Base-by-base conservation (phyloP, 495 filamentous ascomycete genomes). In the Elasticomyces elasticus region DNA sequence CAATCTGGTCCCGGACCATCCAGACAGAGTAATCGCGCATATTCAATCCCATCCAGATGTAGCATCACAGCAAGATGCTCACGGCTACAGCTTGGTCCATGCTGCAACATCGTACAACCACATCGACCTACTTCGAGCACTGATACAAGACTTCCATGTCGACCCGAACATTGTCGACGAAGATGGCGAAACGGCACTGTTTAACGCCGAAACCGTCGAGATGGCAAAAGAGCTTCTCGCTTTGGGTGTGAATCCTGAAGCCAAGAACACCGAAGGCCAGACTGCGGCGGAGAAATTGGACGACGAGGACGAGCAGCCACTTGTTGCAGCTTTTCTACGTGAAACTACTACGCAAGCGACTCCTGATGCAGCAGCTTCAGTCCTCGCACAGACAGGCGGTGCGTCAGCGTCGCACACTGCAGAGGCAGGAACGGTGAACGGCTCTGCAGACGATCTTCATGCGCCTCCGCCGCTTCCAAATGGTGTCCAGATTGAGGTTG, bases 41-140 rank as follows among this genome's bases (percentile, higher is more conserved):
- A 62, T 72, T 26, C 25, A 55, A 11, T 41, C 55, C 25, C 54
- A 68, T 43, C 69, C 67, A 0, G 43, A 58, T 2, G 65, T 70
- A 27, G 69, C 69, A 22, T 61, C 62, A 2, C 45, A 58, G 24
- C 51, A 62, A 33, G 69, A 72, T 45, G 33, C 40, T 2, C 62
- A 70, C 44, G 68, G 68, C 59, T 95, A 98, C 72, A 94, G 90
- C 15, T 78, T 96, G 20, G 71, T 97, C 20, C 92, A 98, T 67
- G 94, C 92, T 22, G 86, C 91, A 6, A 79, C 84, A 27, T 96
- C 90, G 56, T 98, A 98, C 75, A 83, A 81, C 63, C 88, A 95
- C 59, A 69, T 83, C 28, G 79, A 83, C 49, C 83, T 97, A 24
- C 79, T 96, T 7, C 83, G 83, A 40, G 69, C 80, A 0, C 79